A percentile compares a stretch with the other conserved stretches of the same genome.
These are phyloP conservation scores for Begonia peltatifolia DNA, from an alignment of 306 rosid genomes.

Conservation along the genomic window DNA sequence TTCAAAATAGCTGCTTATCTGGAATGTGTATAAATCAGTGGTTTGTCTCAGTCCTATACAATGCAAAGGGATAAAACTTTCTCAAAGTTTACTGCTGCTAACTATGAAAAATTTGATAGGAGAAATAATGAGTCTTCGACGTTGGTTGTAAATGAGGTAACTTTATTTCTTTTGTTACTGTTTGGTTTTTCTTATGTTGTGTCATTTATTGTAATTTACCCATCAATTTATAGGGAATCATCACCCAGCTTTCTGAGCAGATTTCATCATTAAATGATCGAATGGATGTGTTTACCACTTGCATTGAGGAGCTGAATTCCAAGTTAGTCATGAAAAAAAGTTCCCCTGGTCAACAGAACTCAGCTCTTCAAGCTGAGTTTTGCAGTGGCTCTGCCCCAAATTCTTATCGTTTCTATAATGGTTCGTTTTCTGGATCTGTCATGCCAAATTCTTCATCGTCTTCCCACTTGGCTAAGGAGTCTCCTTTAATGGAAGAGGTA, in stretches of 20 bases:
- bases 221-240: constrained; percentile 26
- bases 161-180: not conserved
- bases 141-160: constrained; percentile 49
- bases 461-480: constrained; percentile 56
- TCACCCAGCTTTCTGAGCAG: constrained; percentile 76
- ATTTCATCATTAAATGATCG: constrained; percentile 83
- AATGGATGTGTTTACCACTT: constrained; percentile 85
- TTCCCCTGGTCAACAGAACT: constrained; percentile 67
- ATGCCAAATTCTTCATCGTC: constrained; percentile 68
- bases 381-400: constrained; percentile 84
- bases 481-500: constrained; percentile 78
- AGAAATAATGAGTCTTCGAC: constrained; percentile 44
- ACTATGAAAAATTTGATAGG: constrained; percentile 41
- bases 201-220: constrained; percentile 4
- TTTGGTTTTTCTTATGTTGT: constrained; percentile 1
- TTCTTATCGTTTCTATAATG: constrained; percentile 54
- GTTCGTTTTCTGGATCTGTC: constrained; percentile 48
- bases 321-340: constrained; percentile 38
- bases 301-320: constrained; percentile 75
- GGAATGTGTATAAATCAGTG: constrained; percentile 34
- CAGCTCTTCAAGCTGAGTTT: constrained; percentile 56
- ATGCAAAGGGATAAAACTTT: constrained; percentile 64
- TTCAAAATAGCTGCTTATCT: no score
- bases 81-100: constrained; percentile 32
- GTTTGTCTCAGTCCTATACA: constrained; percentile 77